Percentiles rank a stretch among this genome's conserved stretches.
These are phyloP conservation scores for Naganishia liquefaciens DNA, from an alignment of 1,284 basidiomycete genomes.

Conservation along the genomic window DNA sequence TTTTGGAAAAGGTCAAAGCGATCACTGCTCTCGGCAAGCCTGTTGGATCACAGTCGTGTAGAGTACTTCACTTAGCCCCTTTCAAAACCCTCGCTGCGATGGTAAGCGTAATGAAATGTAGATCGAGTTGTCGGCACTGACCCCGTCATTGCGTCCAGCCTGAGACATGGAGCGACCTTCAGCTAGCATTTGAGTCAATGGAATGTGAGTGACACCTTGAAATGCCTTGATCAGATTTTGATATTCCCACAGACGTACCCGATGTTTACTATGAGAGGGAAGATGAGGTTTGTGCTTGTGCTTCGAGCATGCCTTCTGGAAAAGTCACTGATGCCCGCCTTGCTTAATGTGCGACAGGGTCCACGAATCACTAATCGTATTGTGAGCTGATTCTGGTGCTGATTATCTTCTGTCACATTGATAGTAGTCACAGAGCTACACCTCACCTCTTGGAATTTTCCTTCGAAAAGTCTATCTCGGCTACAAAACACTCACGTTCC, in stretches of 20 bases:
- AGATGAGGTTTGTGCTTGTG: constrained; percentile 20
- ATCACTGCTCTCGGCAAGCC: constrained; percentile 5
- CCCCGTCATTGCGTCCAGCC: constrained; percentile 18
- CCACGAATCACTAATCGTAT: constrained; percentile 17
- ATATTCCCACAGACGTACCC: constrained; percentile 22
- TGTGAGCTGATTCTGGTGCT: neutral
- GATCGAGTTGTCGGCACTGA: neutral
- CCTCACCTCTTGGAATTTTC: constrained; percentile 32
- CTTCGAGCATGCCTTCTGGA: neutral
- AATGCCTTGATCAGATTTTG: neutral
- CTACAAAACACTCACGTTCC: constrained; percentile 30
- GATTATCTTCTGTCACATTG: neutral
- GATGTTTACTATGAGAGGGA: constrained; percentile 29
- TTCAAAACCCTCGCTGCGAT: constrained; percentile 10
- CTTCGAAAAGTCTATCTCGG: constrained; percentile 31
- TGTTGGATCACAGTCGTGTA: neutral
- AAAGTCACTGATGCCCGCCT: neutral
- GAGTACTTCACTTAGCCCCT: constrained; percentile 7
- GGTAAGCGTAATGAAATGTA: neutral
- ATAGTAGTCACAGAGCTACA: constrained; percentile 13
- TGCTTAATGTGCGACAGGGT: neutral
- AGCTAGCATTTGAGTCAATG: constrained; percentile 25
- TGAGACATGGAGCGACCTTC: constrained; percentile 26
- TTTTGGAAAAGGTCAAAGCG: constrained; percentile 11
- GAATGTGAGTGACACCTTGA: constrained; percentile 17